A percentile compares a stretch with the other conserved stretches of the same genome.
phyloP scores from a whole-genome alignment of 2,329 filamentous ascomycete genomes.

The Fusarium nanum region DNA sequence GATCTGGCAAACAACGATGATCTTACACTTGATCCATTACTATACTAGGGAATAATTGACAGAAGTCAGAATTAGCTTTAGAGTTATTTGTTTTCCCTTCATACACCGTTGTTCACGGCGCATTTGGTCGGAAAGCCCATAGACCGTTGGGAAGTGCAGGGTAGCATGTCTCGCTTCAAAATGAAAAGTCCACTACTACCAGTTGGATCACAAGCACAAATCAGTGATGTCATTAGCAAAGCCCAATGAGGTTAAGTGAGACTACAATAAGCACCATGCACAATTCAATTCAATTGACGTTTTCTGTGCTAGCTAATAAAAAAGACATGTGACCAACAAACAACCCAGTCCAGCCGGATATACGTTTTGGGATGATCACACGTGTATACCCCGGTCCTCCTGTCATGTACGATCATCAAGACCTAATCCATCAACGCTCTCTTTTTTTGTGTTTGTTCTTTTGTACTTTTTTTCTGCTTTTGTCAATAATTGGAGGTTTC shows the following conservation, averaged over 20 bases:
- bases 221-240: not conserved
- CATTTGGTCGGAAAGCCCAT: not conserved
- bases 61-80: accelerated
- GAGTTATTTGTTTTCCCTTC: not conserved
- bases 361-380: not conserved
- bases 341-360: not conserved
- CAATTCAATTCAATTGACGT: not conserved
- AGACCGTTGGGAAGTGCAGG: not conserved
- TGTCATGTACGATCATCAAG: not conserved
- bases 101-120: not conserved
- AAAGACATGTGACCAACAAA: not conserved
- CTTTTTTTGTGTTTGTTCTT: not conserved
- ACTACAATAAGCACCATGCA: not conserved
- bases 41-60: not conserved
- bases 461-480: not conserved
- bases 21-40: accelerated
- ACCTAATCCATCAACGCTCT: not conserved
- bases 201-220: not conserved
- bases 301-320: not conserved
- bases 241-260: not conserved
- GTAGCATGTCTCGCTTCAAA: not conserved
- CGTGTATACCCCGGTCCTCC: accelerated
- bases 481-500: not conserved
- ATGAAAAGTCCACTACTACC: not conserved
- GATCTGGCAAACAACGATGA: accelerated